Evolutionary conservation across 257 asterid genomes (phyloP), one percentile per base, ranked within the genome.

Genomic region (Henckelia pumila): DNA sequence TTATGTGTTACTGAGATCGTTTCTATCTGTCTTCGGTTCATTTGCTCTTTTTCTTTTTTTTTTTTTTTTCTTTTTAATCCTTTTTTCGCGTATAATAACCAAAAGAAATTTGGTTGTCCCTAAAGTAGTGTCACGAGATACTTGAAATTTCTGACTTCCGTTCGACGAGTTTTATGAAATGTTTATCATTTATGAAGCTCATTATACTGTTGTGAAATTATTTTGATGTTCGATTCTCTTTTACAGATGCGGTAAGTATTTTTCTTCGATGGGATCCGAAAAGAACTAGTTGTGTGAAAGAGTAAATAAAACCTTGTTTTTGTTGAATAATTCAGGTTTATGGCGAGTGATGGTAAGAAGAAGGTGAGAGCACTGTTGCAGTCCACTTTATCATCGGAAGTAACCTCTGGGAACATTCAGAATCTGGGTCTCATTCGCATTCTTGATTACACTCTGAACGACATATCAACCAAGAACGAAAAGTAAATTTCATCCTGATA

Each of bases 321-420:
- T 66, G 33, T 44, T 59, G 33, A 21, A 40, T 66, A 5, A 37
- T 62, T 23, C 73, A 94, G 99, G 95, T 91, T 91, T 64, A 68
- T 69, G 53, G 97, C 89, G 10, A 91, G 66, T 65, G 99, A 94
- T 78, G 99, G 99, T 23, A 88, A 83, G 75, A 67, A 24, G 93
- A 91, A 85, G 81, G 73, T 91, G 50, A 82, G 71, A 68, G 89
- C 88, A 7, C 59, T 84, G 56, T 64, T 94, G 66, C 95, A 80
- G 57, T 88, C 96, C 16, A 75, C 80, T 63, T 61, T 88, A 70
- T 76, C 89, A n/a, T 76, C 96, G 16, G 87, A 85, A 68, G 92
- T 91, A 47, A 71, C 73, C 0, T 85, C 95, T 10, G 96, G 96
- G 14, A 78, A 72, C 22, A 81, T 94, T 61, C 99, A 94, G 86